phyloP scores from a whole-genome alignment of 495 filamentous ascomycete genomes.

The Podospora anserina region DNA sequence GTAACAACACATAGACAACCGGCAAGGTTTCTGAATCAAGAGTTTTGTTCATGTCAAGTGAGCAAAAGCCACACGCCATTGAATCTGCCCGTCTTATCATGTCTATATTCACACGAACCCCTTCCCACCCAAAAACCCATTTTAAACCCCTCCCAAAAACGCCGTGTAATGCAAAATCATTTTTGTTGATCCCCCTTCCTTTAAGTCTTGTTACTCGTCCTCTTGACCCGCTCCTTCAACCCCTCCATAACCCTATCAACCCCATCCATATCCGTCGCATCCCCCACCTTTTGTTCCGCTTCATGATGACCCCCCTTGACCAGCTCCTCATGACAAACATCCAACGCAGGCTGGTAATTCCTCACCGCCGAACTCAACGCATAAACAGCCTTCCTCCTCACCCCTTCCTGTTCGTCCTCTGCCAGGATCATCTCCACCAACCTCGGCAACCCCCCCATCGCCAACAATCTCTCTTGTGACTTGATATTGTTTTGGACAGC shows the following conservation, averaged over 20 bases:
- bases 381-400: conserved; percentile 83
- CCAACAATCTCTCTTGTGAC: conserved; percentile 72
- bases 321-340: conserved; percentile 62
- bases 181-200: neutral
- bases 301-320: conserved; percentile 46
- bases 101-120: neutral
- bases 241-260: conserved; percentile 69
- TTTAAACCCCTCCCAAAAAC: conserved; percentile 25
- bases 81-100: neutral
- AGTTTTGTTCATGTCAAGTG: conserved; percentile 19
- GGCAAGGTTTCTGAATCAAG: neutral
- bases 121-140: conserved; percentile 13
- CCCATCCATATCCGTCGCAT: conserved; percentile 80
- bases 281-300: conserved; percentile 45
- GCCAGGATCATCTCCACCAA: conserved; percentile 61
- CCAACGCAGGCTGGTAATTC: conserved; percentile 80
- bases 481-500: conserved; percentile 94
- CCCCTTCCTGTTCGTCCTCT: conserved; percentile 54
- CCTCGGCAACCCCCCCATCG: conserved; percentile 63
- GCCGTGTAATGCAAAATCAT: conserved; percentile 33
- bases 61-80: neutral
- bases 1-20: neutral
- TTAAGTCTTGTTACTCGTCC: conserved; percentile 15
- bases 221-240: conserved; percentile 53
- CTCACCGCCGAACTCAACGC: conserved; percentile 78